phyloP scores from a whole-genome alignment of 352 stramenopile genomes.

The Phytopythium delawarense region DNA sequence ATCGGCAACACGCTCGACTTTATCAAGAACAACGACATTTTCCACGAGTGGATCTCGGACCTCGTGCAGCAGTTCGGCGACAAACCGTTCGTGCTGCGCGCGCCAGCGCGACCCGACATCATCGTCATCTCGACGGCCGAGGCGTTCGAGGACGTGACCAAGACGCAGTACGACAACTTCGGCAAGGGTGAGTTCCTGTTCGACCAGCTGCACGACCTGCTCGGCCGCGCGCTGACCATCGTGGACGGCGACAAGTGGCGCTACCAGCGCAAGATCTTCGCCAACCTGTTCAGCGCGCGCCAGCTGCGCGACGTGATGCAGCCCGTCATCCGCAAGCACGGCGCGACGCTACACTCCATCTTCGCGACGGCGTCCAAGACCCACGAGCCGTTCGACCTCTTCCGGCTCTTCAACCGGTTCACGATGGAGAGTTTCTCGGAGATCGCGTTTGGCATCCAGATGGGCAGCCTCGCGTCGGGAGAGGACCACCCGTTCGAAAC shows the following conservation, averaged over 20 bases:
- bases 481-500: constrained; percentile 24
- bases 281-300: constrained; percentile 24
- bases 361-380: constrained; percentile 10
- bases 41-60: constrained; percentile 24
- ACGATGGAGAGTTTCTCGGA: constrained; percentile 51
- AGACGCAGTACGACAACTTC: constrained; percentile 51
- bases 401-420: constrained; percentile 28
- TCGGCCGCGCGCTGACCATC: constrained; percentile 42
- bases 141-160: constrained; percentile 51
- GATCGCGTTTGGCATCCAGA: constrained; percentile 44
- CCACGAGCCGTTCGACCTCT: constrained; percentile 16
- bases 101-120: constrained; percentile 29
- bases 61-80: constrained; percentile 13
- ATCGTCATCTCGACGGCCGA: constrained; percentile 40
- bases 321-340: constrained; percentile 14
- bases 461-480: constrained; percentile 13
- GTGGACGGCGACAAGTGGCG: constrained; percentile 41
- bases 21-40: constrained; percentile 10
- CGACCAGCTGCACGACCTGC: constrained; percentile 39
- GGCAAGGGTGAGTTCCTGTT: constrained; percentile 39
- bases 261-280: constrained; percentile 37
- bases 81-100: constrained; percentile 27
- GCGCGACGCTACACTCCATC: constrained; percentile 5
- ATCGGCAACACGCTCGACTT: constrained; percentile 26
- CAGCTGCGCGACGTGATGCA: constrained; percentile 24